Conservation (phyloP, 495 filamentous ascomycete species). For the Neurospora sp. region DNA sequence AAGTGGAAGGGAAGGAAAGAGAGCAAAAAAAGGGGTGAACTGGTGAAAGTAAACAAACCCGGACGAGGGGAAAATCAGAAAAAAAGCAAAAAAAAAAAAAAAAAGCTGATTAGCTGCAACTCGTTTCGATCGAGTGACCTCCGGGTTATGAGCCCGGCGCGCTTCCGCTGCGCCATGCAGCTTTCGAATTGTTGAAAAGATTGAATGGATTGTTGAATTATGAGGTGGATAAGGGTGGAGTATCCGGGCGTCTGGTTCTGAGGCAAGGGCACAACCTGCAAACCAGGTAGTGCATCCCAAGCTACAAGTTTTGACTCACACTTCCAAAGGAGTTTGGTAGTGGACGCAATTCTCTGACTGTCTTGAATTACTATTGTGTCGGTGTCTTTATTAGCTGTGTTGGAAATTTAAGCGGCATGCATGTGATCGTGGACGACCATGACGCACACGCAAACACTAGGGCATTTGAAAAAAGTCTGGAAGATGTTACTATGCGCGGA, state of each 20-base stretch:
- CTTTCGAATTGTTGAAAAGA: background rate
- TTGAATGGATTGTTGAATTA: background rate
- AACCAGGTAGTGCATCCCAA: background rate
- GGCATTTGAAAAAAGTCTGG: background rate
- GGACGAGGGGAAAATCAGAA: background rate
- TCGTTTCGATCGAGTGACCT: conserved; percentile 16
- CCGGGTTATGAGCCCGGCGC: conserved; percentile 18
- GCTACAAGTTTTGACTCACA: background rate
- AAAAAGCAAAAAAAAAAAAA: conserved; percentile 3
- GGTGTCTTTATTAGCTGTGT: background rate
- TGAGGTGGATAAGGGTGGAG: background rate
- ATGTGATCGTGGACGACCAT: background rate
- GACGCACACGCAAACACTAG: background rate
- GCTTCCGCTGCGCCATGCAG: conserved; percentile 15
- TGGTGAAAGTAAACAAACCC: background rate
- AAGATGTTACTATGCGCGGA: background rate
- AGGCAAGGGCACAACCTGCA: background rate
- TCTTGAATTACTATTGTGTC: background rate
- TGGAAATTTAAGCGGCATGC: background rate
- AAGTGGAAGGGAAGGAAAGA: background rate
- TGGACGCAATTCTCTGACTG: background rate
- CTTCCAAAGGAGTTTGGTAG: background rate
- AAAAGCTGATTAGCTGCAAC: conserved; percentile 7
- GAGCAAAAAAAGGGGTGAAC: background rate
- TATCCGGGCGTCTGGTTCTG: background rate